Percentiles rank a stretch among this genome's conserved stretches.
These are phyloP conservation scores for Crithidia expoeki DNA, from an alignment of 208 protist species.

Conservation along the genomic window DNA sequence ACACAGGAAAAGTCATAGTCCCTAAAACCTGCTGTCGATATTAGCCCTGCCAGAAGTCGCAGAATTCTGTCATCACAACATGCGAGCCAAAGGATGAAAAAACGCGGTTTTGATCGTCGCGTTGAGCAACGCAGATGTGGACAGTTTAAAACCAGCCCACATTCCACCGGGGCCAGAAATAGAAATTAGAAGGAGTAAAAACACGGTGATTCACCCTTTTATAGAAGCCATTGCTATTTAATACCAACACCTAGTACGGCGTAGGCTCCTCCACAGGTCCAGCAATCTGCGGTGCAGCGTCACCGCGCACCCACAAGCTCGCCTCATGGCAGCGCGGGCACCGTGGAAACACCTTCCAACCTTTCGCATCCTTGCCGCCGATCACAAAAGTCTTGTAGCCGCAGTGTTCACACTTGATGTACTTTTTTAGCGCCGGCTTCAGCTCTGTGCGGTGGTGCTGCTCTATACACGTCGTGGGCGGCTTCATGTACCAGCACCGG, in stretches of 20 bases:
- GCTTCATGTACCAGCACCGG: slow-evolving; percentile 57
- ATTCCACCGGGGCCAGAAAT: no score
- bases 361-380: slow-evolving; percentile 53
- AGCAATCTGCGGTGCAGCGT: slow-evolving; percentile 61
- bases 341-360: slow-evolving; percentile 59
- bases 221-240: neutral
- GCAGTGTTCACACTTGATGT: slow-evolving; percentile 79
- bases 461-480: slow-evolving; percentile 55
- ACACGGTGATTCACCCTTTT: no score
- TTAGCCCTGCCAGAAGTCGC: no score
- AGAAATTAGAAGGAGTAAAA: no score
- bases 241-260: neutral
- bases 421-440: slow-evolving; percentile 56
- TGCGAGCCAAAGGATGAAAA: no score
- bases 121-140: no score
- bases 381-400: slow-evolving; percentile 75
- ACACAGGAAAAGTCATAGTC: no score
- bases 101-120: no score
- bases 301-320: slow-evolving; percentile 50
- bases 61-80: no score
- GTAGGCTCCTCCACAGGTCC: slow-evolving; percentile 9
- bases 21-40: no score
- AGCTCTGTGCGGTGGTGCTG: slow-evolving; percentile 56
- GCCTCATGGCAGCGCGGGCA: slow-evolving; percentile 71
- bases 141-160: no score